Evolutionary conservation across 345 rosid genomes (phyloP).

Genomic region (Acer yangbiense): DNA sequence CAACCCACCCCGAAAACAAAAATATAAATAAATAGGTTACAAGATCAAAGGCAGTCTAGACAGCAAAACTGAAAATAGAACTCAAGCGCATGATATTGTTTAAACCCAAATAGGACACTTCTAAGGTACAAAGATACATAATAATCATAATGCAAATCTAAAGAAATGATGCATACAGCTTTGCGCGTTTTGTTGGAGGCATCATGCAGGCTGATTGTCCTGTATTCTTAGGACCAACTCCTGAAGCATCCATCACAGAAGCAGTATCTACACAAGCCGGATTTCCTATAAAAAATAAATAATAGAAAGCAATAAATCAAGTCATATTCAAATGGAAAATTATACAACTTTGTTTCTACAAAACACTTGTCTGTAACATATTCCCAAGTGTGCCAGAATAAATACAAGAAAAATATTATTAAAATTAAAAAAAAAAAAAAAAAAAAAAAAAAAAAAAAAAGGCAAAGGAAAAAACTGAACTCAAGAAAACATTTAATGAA

Average conservation of each 20-base stretch:
- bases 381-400: background rate
- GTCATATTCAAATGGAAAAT: background rate
- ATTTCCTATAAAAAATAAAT: constrained; percentile 33
- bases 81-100: background rate
- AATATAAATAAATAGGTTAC: background rate
- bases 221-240: constrained; percentile 34
- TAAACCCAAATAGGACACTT: background rate
- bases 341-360: background rate
- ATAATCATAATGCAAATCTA: constrained; percentile 17
- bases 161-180: constrained; percentile 43
- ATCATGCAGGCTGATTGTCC: constrained; percentile 35
- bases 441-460: background rate
- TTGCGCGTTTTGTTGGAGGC: constrained; percentile 53
- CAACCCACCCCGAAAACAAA: background rate
- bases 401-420: too few species aligned
- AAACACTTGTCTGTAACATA: background rate
- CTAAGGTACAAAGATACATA: background rate
- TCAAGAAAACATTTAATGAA: constrained; percentile 2
- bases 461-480: constrained; percentile 9
- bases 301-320: constrained; percentile 15
- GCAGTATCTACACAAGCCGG: constrained; percentile 25
- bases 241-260: constrained; percentile 33
- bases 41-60: background rate
- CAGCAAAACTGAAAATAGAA: background rate
- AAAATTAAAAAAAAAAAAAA: too few species aligned